These are phyloP conservation scores for Purshia tridentata DNA, from an alignment of 306 rosid species.

Conservation along the genomic window DNA sequence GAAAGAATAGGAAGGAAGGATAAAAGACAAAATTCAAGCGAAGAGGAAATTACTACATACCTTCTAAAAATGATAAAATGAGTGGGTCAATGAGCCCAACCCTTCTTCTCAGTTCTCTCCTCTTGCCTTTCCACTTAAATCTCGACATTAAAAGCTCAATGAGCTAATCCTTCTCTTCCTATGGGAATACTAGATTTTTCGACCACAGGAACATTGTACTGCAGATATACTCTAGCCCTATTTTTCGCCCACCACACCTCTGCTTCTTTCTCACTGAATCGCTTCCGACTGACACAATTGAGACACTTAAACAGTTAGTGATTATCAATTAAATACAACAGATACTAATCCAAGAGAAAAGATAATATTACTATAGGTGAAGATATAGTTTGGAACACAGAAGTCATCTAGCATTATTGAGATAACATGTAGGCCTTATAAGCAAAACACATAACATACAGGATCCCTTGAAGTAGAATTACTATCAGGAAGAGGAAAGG, in stretches of 20 bases:
- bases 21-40: slow-evolving; percentile 7
- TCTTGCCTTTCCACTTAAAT: slow-evolving; percentile 34
- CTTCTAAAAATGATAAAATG: slow-evolving; percentile 12
- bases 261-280: slow-evolving; percentile 81
- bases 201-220: slow-evolving; percentile 57
- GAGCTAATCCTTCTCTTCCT: slow-evolving; percentile 68
- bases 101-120: background rate
- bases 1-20: slow-evolving; percentile 4
- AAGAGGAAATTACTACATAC: slow-evolving; percentile 8
- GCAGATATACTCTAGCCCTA: slow-evolving; percentile 61
- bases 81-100: slow-evolving; percentile 7
- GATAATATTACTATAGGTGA: background rate
- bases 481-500: background rate
- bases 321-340: background rate
- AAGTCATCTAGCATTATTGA: background rate
- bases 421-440: background rate
- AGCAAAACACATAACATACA: background rate
- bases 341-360: background rate
- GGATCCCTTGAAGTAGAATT: background rate
- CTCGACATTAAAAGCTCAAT: slow-evolving; percentile 29
- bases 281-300: slow-evolving; percentile 58
- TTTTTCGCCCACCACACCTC: slow-evolving; percentile 87
- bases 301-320: background rate
- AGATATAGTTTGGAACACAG: background rate
- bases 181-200: slow-evolving; percentile 60